A percentile compares a stretch with the other conserved stretches of the same genome.
Conservation (phyloP, 257 asterid genomes). For the Petunia axillaris region DNA sequence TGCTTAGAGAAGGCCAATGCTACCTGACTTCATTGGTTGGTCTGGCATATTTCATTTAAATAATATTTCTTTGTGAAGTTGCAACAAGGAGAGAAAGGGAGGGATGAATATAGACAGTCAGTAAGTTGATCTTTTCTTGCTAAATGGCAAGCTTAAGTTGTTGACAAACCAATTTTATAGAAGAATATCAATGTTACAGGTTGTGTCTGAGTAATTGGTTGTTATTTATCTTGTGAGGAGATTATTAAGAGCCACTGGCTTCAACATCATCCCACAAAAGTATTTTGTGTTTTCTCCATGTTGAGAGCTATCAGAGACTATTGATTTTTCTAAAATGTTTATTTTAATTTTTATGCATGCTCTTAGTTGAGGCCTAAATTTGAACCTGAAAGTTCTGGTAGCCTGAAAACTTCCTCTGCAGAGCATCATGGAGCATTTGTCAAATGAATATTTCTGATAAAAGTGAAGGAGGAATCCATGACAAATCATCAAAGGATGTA, state of each 20-base stretch:
- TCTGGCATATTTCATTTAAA: constrained; percentile 1
- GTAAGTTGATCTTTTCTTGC: constrained; percentile 15
- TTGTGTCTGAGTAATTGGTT: background rate
- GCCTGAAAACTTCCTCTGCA: background rate
- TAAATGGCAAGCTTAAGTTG: constrained; percentile 8
- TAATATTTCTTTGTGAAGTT: background rate
- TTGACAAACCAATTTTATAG: background rate
- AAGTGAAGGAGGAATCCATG: background rate
- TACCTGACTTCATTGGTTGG: background rate
- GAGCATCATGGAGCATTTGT: constrained; percentile 8
- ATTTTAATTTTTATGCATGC: constrained; percentile 5
- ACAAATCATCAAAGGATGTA: background rate
- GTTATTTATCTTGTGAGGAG: background rate
- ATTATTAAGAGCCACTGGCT: background rate
- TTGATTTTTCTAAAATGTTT: background rate
- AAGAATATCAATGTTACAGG: background rate
- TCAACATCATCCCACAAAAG: background rate
- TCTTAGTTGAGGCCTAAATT: constrained; percentile 14
- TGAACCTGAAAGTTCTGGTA: background rate
- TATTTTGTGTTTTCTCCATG: background rate
- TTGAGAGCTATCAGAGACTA: background rate
- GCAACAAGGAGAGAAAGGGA: background rate
- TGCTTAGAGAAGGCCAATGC: background rate
- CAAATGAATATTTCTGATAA: background rate
- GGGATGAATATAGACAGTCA: background rate